phyloP scores from a whole-genome alignment of 2,329 filamentous ascomycete genomes.

The Penicillium vulpinum region DNA sequence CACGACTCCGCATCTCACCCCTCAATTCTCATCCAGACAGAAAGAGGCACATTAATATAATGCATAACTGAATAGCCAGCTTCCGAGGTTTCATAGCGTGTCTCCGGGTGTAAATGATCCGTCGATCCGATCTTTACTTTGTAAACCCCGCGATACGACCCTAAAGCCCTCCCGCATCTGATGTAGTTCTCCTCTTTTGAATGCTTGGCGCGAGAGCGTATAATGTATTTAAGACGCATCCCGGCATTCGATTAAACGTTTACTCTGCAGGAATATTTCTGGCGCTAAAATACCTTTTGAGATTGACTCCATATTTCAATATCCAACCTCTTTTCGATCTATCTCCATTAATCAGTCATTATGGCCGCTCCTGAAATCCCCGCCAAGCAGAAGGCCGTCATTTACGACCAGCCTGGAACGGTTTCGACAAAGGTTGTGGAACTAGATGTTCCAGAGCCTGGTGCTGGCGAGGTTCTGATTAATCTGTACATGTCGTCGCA shows the following conservation, averaged over 20 bases:
- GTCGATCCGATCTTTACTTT: neutral
- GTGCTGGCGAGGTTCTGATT: conserved; percentile 62
- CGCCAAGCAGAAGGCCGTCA: conserved; percentile 61
- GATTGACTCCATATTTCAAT: neutral
- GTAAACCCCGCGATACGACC: neutral
- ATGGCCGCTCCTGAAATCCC: conserved; percentile 50
- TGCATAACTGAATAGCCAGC: neutral
- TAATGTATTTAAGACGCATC: neutral
- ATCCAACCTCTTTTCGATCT: neutral
- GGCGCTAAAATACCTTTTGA: neutral
- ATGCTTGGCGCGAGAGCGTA: neutral
- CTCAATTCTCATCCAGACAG: neutral
- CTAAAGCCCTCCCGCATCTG: neutral
- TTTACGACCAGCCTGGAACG: conserved; percentile 66
- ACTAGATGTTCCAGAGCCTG: conserved; percentile 65
- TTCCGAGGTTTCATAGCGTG: neutral
- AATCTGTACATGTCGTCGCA: conserved; percentile 52
- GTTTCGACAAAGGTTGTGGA: conserved; percentile 65
- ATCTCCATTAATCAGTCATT: conserved; percentile 8
- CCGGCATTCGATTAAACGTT: neutral
- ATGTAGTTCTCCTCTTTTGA: neutral
- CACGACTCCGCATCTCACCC: neutral
- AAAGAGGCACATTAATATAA: neutral
- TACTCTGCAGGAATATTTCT: neutral
- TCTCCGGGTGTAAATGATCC: neutral